Base-by-base conservation (phyloP, 1,284 basidiomycete species). In the Meripilus lineatus region DNA sequence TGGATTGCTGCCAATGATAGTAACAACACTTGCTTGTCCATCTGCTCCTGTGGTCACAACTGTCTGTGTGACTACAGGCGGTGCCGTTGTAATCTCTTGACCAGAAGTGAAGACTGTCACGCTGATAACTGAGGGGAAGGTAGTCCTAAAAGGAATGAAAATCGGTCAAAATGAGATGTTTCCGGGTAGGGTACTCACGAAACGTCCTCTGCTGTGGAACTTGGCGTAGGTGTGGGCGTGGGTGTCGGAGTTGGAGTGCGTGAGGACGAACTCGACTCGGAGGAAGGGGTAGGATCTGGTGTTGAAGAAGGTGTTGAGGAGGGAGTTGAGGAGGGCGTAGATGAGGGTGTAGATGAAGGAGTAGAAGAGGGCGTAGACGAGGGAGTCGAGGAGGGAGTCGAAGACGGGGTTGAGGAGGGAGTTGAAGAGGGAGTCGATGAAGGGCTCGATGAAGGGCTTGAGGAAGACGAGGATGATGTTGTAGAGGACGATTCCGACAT, bases 1-100 rank as follows among this genome's bases (percentile, higher is more conserved):
- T 14, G 84, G 84, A 56, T 86, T 86, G 18, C 73, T 66, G 28
- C 76, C 66, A 20, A 79, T 62, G 53, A 78, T 67, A 0, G 84
- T 87, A 44, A 84, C 65, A 3, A 80, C 81, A 40, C 71, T 66
- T 24, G 70, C 54, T 11, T 55, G 52, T 8, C 84, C 84, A 51
- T 76, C 64, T 22, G 64, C 68, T 28, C 67, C 64, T 6, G 79
- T 84, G 13, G 74, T 74, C 2, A 74, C 78, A 21, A 76, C 55
- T 11, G 74, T 68, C 32, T 75, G 63, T 5, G 84, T 87, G 49
- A 88, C 61, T 22, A 70, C 54, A 6, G 75, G 61, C 20, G 82
- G 81, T 17, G 76, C 69, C 40, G 68, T 74, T 5, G 74, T 71
- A 7, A 70, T 66, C 6, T 66, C 62, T 26, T 65, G 61, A n/a